Percentiles rank a stretch among this genome's conserved stretches.
Evolutionary conservation across 2,329 filamentous ascomycete species (phyloP).

Genomic region (Pyrenochaeta sp.): DNA sequence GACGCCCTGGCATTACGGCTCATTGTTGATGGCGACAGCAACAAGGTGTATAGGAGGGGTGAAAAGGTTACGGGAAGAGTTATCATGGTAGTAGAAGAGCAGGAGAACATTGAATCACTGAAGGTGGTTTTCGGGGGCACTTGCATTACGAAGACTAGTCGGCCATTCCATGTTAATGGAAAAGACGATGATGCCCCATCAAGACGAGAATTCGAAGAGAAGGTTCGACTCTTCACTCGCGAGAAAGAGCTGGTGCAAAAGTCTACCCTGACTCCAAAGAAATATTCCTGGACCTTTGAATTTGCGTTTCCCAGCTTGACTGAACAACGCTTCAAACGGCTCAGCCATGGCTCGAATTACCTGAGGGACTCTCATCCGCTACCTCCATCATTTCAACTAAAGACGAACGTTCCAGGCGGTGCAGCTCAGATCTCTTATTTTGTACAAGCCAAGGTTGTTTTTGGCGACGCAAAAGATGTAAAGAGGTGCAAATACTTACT

Average conservation of each 20-base stretch:
- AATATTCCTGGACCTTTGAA: constrained; percentile 45
- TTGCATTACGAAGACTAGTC: constrained; percentile 42
- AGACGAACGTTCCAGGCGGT: constrained; percentile 34
- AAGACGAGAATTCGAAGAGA: constrained; percentile 36
- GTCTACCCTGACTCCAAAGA: constrained; percentile 29
- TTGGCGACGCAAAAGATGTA: constrained; percentile 17
- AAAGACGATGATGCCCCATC: constrained; percentile 20
- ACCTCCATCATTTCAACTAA: constrained; percentile 41
- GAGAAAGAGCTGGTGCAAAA: constrained; percentile 31
- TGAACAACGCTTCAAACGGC: constrained; percentile 33
- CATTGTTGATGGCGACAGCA: constrained; percentile 40
- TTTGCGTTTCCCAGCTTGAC: constrained; percentile 45
- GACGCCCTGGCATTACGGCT: constrained; percentile 34
- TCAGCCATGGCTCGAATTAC: constrained; percentile 38
- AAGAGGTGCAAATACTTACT: constrained; percentile 33
- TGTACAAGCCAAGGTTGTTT: constrained; percentile 34
- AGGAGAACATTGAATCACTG: constrained; percentile 36
- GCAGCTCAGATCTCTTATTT: constrained; percentile 41
- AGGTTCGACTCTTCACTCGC: constrained; percentile 37
- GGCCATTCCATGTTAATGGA: constrained; percentile 29
- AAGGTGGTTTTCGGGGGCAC: constrained; percentile 40
- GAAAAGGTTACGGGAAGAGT: constrained; percentile 45
- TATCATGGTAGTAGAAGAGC: constrained; percentile 33
- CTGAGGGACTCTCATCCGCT: constrained; percentile 39
- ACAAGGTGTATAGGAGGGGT: constrained; percentile 37